These are phyloP conservation scores for Pascua guehoae DNA, from an alignment of 1,284 basidiomycete species.

Conservation along the genomic window DNA sequence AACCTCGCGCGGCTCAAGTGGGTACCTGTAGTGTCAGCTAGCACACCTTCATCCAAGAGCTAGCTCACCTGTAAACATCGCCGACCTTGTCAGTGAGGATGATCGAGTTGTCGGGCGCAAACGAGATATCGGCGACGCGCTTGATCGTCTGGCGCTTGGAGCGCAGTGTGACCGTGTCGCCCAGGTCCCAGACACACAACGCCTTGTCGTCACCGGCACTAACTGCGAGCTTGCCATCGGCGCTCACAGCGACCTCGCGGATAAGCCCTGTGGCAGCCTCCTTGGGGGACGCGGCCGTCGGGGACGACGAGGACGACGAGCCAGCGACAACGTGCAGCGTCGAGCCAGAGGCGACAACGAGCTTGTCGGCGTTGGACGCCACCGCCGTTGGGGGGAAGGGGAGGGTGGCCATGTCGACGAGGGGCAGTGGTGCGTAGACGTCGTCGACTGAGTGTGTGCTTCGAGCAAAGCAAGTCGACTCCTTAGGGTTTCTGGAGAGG, in stretches of 20 bases:
- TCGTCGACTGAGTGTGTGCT: not conserved
- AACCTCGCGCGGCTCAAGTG: conserved; percentile 59
- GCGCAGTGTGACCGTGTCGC: conserved; percentile 3
- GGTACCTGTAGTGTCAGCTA: conserved; percentile 29
- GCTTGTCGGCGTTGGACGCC: conserved; percentile 5
- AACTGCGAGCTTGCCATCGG: conserved; percentile 56
- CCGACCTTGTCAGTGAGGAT: conserved; percentile 46
- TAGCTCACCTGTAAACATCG: conserved; percentile 37
- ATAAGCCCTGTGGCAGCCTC: conserved; percentile 50
- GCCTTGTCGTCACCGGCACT: conserved; percentile 74
- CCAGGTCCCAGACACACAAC: conserved; percentile 67
- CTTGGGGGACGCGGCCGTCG: conserved; percentile 6
- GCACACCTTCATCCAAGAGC: not conserved
- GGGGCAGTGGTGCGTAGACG: not conserved
- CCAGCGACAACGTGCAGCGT: conserved; percentile 10
- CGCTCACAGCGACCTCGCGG: conserved; percentile 59
- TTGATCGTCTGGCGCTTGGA: conserved; percentile 17
- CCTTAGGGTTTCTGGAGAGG: too few relatives aligned
- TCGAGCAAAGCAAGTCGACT: too few relatives aligned
- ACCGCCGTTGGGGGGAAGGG: conserved; percentile 16
- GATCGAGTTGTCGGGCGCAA: conserved; percentile 24
- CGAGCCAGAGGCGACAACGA: conserved; percentile 14
- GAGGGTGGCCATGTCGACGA: conserved; percentile 1
- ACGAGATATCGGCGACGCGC: conserved; percentile 25
- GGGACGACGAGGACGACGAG: conserved; percentile 12